Evolutionary conservation across 768 basidiomycete species (phyloP).

Genomic region (Saitozyma sp.): DNA sequence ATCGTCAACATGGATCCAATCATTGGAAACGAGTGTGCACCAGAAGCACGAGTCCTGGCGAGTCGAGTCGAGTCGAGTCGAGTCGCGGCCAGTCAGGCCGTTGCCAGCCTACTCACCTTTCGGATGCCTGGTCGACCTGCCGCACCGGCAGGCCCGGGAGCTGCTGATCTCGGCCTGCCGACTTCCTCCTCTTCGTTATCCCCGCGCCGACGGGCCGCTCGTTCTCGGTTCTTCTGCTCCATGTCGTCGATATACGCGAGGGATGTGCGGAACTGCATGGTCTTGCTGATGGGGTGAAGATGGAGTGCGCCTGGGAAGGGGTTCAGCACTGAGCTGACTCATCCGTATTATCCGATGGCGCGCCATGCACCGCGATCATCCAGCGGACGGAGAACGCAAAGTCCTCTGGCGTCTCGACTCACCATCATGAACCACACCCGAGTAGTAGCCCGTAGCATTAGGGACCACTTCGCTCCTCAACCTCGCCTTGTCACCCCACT

Average conservation of each 20-base stretch:
- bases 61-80: too few relatives aligned
- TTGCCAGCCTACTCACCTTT: neutral
- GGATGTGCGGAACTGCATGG: conserved; percentile 50
- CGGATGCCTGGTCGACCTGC: neutral
- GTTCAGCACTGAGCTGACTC: neutral
- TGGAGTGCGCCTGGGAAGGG: conserved; percentile 47
- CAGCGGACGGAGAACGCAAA: too few relatives aligned
- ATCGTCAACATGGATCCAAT: too few relatives aligned
- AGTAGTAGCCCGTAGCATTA: conserved; percentile 49
- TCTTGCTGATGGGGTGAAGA: conserved; percentile 48
- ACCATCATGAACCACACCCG: conserved; percentile 51
- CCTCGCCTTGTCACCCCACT: conserved; percentile 49
- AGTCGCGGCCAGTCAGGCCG: too few relatives aligned
- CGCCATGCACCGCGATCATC: too few relatives aligned
- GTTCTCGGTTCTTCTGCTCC: conserved; percentile 27
- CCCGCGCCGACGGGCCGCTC: conserved; percentile 16
- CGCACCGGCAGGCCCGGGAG: neutral
- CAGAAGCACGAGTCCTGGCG: too few relatives aligned
- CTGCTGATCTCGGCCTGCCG: conserved; percentile 7
- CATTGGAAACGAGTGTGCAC: too few relatives aligned
- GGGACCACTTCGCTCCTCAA: conserved; percentile 51
- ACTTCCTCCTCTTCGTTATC: conserved; percentile 39
- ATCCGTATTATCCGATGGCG: neutral
- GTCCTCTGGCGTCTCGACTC: conserved; percentile 18
- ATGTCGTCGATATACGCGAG: conserved; percentile 51